Evolutionary conservation across 169 alveolate genomes (phyloP).

Genomic region (Sarcocystis neurona): DNA sequence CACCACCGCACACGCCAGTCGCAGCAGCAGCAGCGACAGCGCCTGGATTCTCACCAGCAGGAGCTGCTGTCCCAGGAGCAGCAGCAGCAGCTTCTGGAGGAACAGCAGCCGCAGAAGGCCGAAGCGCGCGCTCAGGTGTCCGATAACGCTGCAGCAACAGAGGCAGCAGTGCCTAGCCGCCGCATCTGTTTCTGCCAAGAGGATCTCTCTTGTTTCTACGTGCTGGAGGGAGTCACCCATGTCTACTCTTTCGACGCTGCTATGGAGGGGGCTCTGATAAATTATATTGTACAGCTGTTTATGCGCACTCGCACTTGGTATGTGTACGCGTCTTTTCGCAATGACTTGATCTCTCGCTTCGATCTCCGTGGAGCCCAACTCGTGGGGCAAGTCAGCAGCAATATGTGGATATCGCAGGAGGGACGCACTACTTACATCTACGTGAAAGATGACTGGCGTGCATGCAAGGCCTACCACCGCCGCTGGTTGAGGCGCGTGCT

Average conservation of each 20-base stretch:
- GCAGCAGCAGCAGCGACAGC: too few relatives aligned
- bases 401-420: constrained; percentile 82
- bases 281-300: constrained; percentile 67
- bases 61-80: too few relatives aligned
- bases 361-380: constrained; percentile 73
- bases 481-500: constrained; percentile 46
- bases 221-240: constrained; percentile 85
- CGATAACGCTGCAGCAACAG: background rate
- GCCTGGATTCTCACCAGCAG: too few relatives aligned
- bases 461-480: constrained; percentile 51
- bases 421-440: constrained; percentile 81
- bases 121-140: too few relatives aligned
- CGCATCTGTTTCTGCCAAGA: constrained; percentile 79
- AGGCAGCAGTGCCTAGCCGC: background rate
- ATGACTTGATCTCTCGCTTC: constrained; percentile 74
- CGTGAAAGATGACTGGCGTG: constrained; percentile 80
- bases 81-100: too few relatives aligned
- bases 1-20: too few relatives aligned
- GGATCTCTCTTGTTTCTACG: constrained; percentile 79
- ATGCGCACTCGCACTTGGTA: constrained; percentile 61
- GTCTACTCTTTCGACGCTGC: constrained; percentile 85
- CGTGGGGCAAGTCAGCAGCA: constrained; percentile 77
- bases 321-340: constrained; percentile 50
- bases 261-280: constrained; percentile 84
- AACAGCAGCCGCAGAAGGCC: too few relatives aligned